Conservation (phyloP, 1,139 yeast genomes). For the Scheffersomyces parashehatae region DNA sequence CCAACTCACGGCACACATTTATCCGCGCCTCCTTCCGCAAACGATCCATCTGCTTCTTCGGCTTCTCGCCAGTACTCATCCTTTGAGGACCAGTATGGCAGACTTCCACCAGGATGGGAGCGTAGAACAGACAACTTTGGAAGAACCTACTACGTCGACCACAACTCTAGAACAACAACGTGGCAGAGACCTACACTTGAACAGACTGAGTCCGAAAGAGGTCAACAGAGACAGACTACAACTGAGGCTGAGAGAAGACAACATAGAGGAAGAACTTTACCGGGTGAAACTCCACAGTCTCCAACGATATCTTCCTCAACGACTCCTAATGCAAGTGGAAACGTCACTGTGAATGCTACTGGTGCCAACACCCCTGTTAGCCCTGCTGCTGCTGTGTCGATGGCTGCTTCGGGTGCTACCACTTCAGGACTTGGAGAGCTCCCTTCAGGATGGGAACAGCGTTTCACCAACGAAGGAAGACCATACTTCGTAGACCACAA, state of each 20-base stretch:
- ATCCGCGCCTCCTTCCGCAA: slow-evolving; percentile 6
- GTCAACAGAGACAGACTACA: slow-evolving; percentile 56
- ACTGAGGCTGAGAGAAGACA: slow-evolving; percentile 90
- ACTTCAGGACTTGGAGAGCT: slow-evolving; percentile 95
- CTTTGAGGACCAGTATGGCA: slow-evolving; percentile 94
- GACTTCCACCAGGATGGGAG: slow-evolving; percentile 99
- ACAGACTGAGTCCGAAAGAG: slow-evolving; percentile 67
- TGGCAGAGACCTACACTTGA: slow-evolving; percentile 94
- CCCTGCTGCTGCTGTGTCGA: slow-evolving; percentile 73
- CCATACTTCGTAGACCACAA: slow-evolving; percentile 98
- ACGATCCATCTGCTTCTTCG: slow-evolving; percentile 10
- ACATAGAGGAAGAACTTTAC: slow-evolving; percentile 87
- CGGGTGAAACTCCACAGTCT: slow-evolving; percentile 61
- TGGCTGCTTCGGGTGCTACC: slow-evolving; percentile 89
- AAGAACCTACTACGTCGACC: slow-evolving; percentile 96
- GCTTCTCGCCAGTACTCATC: slow-evolving; percentile 73
- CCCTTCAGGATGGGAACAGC: slow-evolving; percentile 99
- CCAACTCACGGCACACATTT: slow-evolving; percentile 3
- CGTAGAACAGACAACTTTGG: slow-evolving; percentile 97
- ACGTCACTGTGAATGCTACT: slow-evolving; percentile 47
- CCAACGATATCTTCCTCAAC: slow-evolving; percentile 33
- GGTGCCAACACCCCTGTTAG: slow-evolving; percentile 53
- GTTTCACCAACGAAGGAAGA: slow-evolving; percentile 97
- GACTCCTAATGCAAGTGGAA: slow-evolving; percentile 35
- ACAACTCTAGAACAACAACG: slow-evolving; percentile 94